These are phyloP conservation scores for Zychaea mexicana DNA, from an alignment of 371 early-diverging fungal species.

Conservation along the genomic window DNA sequence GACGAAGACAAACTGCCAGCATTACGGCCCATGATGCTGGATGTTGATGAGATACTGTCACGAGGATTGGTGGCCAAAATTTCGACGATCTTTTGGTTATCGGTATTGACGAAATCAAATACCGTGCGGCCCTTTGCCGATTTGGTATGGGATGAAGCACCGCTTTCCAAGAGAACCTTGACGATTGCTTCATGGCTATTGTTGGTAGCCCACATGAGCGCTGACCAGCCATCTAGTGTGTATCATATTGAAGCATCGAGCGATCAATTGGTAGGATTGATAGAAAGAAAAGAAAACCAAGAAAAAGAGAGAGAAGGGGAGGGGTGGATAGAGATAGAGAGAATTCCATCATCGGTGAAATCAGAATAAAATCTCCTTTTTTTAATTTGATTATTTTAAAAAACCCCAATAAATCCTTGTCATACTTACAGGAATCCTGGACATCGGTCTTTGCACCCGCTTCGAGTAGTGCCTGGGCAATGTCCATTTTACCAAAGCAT, in stretches of 20 bases:
- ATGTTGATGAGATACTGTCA: constrained; percentile 59
- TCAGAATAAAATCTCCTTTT: background rate
- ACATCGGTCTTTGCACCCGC: constrained; percentile 80
- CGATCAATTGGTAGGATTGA: too few species aligned
- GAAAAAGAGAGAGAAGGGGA: constrained; percentile 12
- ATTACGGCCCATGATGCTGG: constrained; percentile 35
- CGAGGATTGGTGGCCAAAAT: constrained; percentile 59
- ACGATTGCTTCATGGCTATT: constrained; percentile 81
- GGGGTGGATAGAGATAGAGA: constrained; percentile 3
- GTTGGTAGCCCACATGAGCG: constrained; percentile 95
- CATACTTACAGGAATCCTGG: constrained; percentile 63
- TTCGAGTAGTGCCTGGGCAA: constrained; percentile 68
- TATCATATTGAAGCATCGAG: too few species aligned
- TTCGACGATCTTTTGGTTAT: constrained; percentile 61
- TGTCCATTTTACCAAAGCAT: constrained; percentile 83
- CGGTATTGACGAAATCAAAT: constrained; percentile 71
- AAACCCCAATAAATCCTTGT: constrained; percentile 8
- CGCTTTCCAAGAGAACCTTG: constrained; percentile 74
- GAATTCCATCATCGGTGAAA: background rate
- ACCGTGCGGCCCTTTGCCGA: constrained; percentile 82
- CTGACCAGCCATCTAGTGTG: constrained; percentile 94
- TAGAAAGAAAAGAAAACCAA: too few species aligned
- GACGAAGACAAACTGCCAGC: constrained; percentile 30
- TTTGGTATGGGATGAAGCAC: constrained; percentile 74
- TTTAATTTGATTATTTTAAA: background rate